Evolutionary conservation across 2,329 filamentous ascomycete species (phyloP).

Genomic region (Zymoseptoria brevis): DNA sequence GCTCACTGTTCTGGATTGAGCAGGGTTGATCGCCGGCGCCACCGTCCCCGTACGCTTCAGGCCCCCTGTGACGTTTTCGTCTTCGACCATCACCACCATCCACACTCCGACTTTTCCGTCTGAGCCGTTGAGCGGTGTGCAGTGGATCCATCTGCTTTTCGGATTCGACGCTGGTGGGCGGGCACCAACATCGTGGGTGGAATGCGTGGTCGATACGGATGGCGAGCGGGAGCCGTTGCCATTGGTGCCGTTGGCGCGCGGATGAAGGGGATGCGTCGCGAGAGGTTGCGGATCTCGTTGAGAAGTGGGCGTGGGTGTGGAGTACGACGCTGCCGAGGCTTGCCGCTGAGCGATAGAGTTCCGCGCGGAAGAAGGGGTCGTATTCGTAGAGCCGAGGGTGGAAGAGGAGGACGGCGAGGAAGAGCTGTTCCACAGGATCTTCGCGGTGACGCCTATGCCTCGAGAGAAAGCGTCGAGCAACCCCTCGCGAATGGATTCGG

Average conservation of each 20-base stretch:
- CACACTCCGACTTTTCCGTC: conserved; percentile 40
- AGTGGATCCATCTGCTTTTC: conserved; percentile 37
- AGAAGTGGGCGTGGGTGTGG: not conserved
- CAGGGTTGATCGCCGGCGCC: not conserved
- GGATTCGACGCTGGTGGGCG: conserved; percentile 3
- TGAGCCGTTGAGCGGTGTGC: conserved; percentile 36
- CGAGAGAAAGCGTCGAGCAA: conserved; percentile 33
- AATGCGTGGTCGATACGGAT: conserved; percentile 1
- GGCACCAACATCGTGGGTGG: conserved; percentile 1
- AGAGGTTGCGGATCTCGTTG: not conserved
- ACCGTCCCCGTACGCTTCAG: conserved; percentile 10
- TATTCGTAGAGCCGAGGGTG: not conserved
- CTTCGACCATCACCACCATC: conserved; percentile 42
- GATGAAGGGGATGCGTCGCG: not conserved
- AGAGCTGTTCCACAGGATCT: conserved; percentile 33
- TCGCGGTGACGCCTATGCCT: conserved; percentile 37
- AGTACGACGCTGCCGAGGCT: not conserved
- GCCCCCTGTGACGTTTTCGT: conserved; percentile 27
- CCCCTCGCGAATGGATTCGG: conserved; percentile 30
- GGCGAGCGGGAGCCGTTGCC: not conserved
- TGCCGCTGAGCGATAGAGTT: not conserved
- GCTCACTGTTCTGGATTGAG: not conserved
- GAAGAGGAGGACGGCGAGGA: not conserved
- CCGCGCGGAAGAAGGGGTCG: not conserved
- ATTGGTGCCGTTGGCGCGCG: no score